Percentiles rank a stretch among this genome's conserved stretches.
These are phyloP conservation scores for Quaeritorhiza haematococci DNA, from an alignment of 371 early-diverging fungal species.

Conservation along the genomic window DNA sequence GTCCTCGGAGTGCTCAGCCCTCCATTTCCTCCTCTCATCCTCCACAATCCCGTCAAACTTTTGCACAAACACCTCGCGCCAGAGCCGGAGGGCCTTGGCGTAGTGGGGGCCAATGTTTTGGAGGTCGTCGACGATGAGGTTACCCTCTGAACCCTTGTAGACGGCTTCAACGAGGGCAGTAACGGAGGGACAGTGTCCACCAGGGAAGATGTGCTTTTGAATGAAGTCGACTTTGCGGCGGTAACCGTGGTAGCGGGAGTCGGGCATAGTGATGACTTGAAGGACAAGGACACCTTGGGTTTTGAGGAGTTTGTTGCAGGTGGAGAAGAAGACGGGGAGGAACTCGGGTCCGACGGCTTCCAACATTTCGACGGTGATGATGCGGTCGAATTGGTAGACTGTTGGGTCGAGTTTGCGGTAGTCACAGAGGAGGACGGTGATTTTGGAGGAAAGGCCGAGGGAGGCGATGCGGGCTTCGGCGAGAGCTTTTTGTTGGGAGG, in stretches of 20 bases:
- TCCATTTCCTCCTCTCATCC: slow-evolving; percentile 53
- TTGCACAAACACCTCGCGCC: slow-evolving; percentile 53
- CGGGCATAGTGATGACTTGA: slow-evolving; percentile 23
- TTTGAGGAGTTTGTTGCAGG: slow-evolving; percentile 48
- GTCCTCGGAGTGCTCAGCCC: too few relatives aligned
- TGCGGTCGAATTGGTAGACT: slow-evolving; percentile 53
- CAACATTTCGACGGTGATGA: slow-evolving; percentile 67
- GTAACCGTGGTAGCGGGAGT: slow-evolving; percentile 54
- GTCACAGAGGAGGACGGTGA: slow-evolving; percentile 55
- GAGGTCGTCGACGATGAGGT: slow-evolving; percentile 48
- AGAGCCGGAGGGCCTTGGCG: slow-evolving; percentile 56
- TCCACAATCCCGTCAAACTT: slow-evolving; percentile 40
- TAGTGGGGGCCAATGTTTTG: slow-evolving; percentile 65
- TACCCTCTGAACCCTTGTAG: slow-evolving; percentile 42
- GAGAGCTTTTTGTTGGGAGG: slow-evolving; percentile 54
- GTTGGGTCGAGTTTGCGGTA: slow-evolving; percentile 52
- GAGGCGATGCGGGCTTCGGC: slow-evolving; percentile 54
- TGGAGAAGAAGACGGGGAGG: slow-evolving; percentile 52
- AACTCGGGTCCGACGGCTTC: slow-evolving; percentile 69
- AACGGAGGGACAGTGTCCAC: slow-evolving; percentile 62
- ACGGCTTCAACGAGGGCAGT: slow-evolving; percentile 48
- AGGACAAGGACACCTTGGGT: slow-evolving; percentile 44
- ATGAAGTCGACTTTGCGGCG: slow-evolving; percentile 56
- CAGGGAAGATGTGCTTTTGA: slow-evolving; percentile 69
- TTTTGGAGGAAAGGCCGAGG: slow-evolving; percentile 43